Percentiles rank a stretch among this genome's conserved stretches.
These are phyloP conservation scores for Thelephora terrestris DNA, from an alignment of 1,284 basidiomycete species.

Conservation along the genomic window DNA sequence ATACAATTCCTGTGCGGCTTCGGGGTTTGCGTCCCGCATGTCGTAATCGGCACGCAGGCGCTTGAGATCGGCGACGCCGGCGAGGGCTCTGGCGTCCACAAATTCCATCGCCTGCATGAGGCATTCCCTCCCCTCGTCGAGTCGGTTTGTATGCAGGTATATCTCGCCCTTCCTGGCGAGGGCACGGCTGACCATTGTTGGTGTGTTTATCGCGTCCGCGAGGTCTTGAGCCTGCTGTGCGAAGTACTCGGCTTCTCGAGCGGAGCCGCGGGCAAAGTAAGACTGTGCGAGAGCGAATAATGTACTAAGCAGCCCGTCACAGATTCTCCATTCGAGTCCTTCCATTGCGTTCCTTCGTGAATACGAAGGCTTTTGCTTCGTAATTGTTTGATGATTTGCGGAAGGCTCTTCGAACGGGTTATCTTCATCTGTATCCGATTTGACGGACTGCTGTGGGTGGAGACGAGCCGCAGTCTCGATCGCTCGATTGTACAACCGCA, in stretches of 20 bases:
- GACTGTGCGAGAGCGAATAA: slow-evolving; percentile 53
- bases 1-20: slow-evolving; percentile 41
- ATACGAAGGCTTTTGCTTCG: slow-evolving; percentile 10
- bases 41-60: slow-evolving; percentile 54
- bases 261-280: slow-evolving; percentile 65
- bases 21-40: slow-evolving; percentile 35
- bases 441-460: slow-evolving; percentile 25
- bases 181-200: slow-evolving; percentile 54
- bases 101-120: slow-evolving; percentile 43
- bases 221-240: slow-evolving; percentile 62
- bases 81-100: slow-evolving; percentile 33
- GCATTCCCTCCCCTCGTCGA: slow-evolving; percentile 42
- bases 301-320: slow-evolving; percentile 55
- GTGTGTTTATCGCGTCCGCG: slow-evolving; percentile 55
- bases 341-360: slow-evolving; percentile 30
- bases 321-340: slow-evolving; percentile 66
- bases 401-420: slow-evolving; percentile 49
- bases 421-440: slow-evolving; percentile 23
- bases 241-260: slow-evolving; percentile 77
- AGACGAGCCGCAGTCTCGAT: slow-evolving; percentile 62
- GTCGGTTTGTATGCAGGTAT: slow-evolving; percentile 47
- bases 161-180: slow-evolving; percentile 59
- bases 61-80: slow-evolving; percentile 53
- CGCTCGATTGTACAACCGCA: slow-evolving; percentile 76
- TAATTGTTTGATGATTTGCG: no score